Percentiles rank a stretch among this genome's conserved stretches.
These are phyloP conservation scores for Trypanosoma vivax DNA, from an alignment of 208 protist species.

Conservation along the genomic window DNA sequence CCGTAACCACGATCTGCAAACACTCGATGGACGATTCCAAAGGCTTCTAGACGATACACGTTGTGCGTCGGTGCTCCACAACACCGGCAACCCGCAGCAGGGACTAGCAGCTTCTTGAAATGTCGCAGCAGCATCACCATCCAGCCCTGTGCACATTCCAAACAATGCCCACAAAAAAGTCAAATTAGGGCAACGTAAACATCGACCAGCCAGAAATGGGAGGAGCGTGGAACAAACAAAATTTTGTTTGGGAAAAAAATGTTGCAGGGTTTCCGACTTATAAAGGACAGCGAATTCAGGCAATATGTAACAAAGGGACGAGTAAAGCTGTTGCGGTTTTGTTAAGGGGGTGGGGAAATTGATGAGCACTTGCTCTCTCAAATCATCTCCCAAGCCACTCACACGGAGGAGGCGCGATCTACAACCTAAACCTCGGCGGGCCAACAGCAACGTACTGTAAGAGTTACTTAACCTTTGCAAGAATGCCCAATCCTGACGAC, in stretches of 20 bases:
- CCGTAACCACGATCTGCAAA: constrained; percentile 19
- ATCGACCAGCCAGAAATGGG: not conserved
- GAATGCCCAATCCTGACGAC: too few species aligned
- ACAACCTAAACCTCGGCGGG: too few species aligned
- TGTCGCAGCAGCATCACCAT: not conserved
- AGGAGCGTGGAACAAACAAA: not conserved
- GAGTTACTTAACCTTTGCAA: too few species aligned
- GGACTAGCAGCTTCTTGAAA: not conserved
- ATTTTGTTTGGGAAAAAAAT: not conserved
- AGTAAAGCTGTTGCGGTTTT: not conserved
- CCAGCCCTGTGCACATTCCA: not conserved
- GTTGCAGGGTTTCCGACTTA: not conserved
- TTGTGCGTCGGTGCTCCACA: not conserved
- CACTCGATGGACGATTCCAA: constrained; percentile 12
- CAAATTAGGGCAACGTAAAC: not conserved
- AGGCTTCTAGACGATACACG: not conserved
- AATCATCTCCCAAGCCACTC: not conserved
- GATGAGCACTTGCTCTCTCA: not conserved
- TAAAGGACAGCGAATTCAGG: not conserved
- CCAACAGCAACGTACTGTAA: too few species aligned
- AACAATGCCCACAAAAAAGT: not conserved
- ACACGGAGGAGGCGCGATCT: too few species aligned
- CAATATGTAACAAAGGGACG: not conserved
- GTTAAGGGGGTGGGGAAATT: not conserved
- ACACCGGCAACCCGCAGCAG: not conserved